phyloP scores from a whole-genome alignment of 331 rosid species.

The Stylosanthes scabra region DNA sequence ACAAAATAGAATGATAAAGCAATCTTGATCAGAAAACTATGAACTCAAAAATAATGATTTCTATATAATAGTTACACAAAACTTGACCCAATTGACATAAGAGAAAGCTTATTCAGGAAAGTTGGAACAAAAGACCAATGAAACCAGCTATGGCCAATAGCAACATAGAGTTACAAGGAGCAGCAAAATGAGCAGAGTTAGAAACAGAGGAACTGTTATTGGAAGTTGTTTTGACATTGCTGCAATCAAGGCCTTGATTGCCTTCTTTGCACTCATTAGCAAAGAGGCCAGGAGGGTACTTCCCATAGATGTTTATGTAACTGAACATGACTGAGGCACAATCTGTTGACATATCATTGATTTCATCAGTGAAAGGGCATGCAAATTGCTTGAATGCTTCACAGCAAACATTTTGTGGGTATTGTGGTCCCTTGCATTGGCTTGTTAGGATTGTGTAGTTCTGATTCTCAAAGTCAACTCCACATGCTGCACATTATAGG shows the following conservation, averaged over 20 bases:
- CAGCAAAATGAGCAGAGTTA: constrained; percentile 11
- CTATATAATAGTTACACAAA: background rate
- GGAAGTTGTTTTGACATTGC: background rate
- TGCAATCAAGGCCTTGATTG: constrained; percentile 71
- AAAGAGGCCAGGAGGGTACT: constrained; percentile 91
- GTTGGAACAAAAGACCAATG: constrained; percentile 40
- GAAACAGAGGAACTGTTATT: background rate
- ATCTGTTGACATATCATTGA: constrained; percentile 57
- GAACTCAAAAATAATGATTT: background rate
- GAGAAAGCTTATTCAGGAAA: constrained; percentile 35
- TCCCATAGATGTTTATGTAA: constrained; percentile 90
- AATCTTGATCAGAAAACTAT: constrained; percentile 6
- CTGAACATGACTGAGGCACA: constrained; percentile 86
- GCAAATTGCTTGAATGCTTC: constrained; percentile 82
- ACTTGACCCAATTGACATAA: constrained; percentile 25
- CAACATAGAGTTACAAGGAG: constrained; percentile 35
- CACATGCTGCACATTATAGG: constrained; percentile 58
- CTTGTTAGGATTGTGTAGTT: constrained; percentile 87
- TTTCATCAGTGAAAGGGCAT: constrained; percentile 54
- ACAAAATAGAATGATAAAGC: background rate
- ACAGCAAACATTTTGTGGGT: constrained; percentile 71
- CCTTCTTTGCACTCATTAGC: constrained; percentile 77
- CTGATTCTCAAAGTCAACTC: constrained; percentile 61
- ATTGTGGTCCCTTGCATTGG: constrained; percentile 91
- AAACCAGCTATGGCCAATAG: constrained; percentile 34